Base-by-base conservation (phyloP, 2,329 filamentous ascomycete species). In the Dothideomycetes sp. region DNA sequence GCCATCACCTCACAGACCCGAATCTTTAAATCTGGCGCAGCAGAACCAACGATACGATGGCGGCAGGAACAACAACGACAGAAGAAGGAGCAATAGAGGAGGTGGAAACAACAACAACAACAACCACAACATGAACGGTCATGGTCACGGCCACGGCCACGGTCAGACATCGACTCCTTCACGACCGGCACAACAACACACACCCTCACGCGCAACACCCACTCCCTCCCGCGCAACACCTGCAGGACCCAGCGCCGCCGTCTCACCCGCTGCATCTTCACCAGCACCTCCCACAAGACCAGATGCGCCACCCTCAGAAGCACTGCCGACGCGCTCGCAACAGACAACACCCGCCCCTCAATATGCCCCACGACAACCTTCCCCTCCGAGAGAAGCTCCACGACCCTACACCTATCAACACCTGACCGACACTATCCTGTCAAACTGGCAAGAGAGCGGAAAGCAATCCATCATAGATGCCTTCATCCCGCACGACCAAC, bases 391-490 rank as follows among this genome's bases (percentile, higher is more conserved):
- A 31, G 41, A 41, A 16, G 46, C 48, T 29, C 46, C 49, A 22
- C 45, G 50, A 19, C 53, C 54, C 18, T 91, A 83, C 59, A 74
- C 73, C 49, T 95, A 91, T 60, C 74, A 81, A 42, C 78, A 81
- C 51, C 60, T 95, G 34, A 91, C 83, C 4, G 77, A 85, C 46
- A 73, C 79, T 16, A 70, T 73, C 40, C 59, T 91, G 37, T 64
- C 69, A 22, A 62, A 66, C 19, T 96, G 91, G 91, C 62, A 69
- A 30, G 67, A 72, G 24, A 69, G 64, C 34, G 84, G 83, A 19
- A 79, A 78, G 41, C 70, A 79, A 45, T 73, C 76, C 18, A 65
- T 94, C 10, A 62, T 89, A 15, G 70, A 77, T 16, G 70, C 75
- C 49, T 82, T 80, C 17, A 58, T 72, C 32, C 69, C 78, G 49